phyloP scores from a whole-genome alignment of 371 early-diverging fungal genomes.

The Thermomucor indicae-seudaticae region DNA sequence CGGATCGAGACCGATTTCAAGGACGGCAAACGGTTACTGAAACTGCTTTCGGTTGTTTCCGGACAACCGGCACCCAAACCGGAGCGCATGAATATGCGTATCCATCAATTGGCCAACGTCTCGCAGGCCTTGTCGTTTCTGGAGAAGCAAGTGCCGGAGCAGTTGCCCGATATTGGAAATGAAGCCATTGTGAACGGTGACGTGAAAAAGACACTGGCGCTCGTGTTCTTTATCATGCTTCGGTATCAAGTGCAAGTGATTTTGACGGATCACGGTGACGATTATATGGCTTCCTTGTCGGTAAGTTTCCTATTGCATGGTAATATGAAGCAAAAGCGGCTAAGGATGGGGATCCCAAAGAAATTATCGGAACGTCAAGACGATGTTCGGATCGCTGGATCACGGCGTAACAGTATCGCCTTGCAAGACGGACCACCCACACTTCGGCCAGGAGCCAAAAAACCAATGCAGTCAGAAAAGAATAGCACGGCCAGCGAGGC shows the following conservation, averaged over 20 bases:
- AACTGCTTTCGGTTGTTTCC: slow-evolving; percentile 56
- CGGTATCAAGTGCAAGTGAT: slow-evolving; percentile 63
- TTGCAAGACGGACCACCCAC: slow-evolving; percentile 2
- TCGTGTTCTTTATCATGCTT: slow-evolving; percentile 79
- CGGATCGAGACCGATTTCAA: slow-evolving; percentile 57
- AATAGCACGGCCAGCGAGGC: slow-evolving; percentile 32
- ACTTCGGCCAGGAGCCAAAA: too few relatives aligned
- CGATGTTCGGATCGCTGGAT: neutral
- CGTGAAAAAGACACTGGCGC: slow-evolving; percentile 80
- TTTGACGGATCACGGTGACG: slow-evolving; percentile 41
- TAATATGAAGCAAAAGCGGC: neutral
- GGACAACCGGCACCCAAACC: slow-evolving; percentile 51
- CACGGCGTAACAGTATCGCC: neutral
- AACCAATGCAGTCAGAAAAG: neutral
- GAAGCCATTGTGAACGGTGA: slow-evolving; percentile 87
- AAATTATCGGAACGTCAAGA: neutral
- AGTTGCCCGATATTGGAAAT: slow-evolving; percentile 72
- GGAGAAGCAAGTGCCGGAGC: slow-evolving; percentile 56
- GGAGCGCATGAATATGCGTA: slow-evolving; percentile 64
- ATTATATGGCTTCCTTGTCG: slow-evolving; percentile 26
- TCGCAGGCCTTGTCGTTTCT: slow-evolving; percentile 68
- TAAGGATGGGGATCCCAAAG: neutral
- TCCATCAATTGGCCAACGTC: slow-evolving; percentile 81
- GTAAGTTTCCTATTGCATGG: slow-evolving; percentile 14
- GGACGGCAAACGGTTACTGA: slow-evolving; percentile 61